phyloP scores from a whole-genome alignment of 2,329 filamentous ascomycete genomes.

The Chaetomium sp. region DNA sequence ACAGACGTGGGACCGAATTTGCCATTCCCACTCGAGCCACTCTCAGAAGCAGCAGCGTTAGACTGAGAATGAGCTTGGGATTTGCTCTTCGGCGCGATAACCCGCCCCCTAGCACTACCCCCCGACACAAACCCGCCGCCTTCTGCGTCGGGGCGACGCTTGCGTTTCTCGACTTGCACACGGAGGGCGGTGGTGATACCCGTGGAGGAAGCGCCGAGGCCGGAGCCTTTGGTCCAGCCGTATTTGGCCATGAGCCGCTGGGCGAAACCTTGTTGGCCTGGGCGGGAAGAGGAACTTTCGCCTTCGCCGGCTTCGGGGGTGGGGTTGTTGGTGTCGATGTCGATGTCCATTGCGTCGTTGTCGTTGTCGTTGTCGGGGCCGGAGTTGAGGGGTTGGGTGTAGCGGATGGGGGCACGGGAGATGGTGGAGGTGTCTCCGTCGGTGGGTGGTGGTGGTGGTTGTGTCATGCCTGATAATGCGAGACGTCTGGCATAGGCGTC shows the following conservation, averaged over 20 bases:
- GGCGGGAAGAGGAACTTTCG: conserved; percentile 52
- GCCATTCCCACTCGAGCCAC: conserved; percentile 17
- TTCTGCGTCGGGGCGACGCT: conserved; percentile 70
- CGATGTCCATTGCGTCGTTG: conserved; percentile 32
- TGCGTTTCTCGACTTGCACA: conserved; percentile 79
- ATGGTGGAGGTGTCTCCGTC: conserved; percentile 9
- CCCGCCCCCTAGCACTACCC: conserved; percentile 62
- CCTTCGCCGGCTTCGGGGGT: conserved; percentile 20
- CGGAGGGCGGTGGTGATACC: conserved; percentile 81
- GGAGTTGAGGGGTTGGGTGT: not conserved
- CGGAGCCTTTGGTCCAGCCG: conserved; percentile 83
- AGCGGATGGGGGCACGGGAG: not conserved
- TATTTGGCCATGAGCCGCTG: conserved; percentile 87
- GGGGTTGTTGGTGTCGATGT: conserved; percentile 8
- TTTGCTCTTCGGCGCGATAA: conserved; percentile 68
- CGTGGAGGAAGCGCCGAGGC: conserved; percentile 72
- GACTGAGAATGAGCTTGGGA: conserved; percentile 17
- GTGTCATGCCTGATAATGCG: conserved; percentile 44
- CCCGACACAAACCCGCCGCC: conserved; percentile 68
- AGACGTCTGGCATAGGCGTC: conserved; percentile 62
- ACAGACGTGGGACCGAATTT: conserved; percentile 66
- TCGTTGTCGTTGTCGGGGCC: not conserved
- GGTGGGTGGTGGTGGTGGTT: conserved; percentile 32
- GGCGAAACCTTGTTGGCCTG: conserved; percentile 79
- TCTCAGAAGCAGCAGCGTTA: not conserved